Conservation (phyloP, 2,329 filamentous ascomycete species). For the Penicillium sp. region DNA sequence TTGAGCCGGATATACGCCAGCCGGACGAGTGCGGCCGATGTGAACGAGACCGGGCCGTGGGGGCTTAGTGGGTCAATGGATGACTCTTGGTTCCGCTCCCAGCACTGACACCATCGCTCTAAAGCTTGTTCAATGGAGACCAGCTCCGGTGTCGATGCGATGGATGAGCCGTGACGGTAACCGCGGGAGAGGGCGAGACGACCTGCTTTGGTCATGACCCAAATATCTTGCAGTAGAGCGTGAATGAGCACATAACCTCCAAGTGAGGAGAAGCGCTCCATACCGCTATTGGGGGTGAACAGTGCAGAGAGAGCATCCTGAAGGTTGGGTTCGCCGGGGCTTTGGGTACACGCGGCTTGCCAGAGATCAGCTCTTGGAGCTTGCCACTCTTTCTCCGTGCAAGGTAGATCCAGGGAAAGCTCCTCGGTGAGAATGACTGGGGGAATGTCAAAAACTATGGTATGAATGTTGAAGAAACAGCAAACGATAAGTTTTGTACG, state of each 20-base stretch:
- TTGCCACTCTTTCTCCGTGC: constrained; percentile 37
- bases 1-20: constrained; percentile 38
- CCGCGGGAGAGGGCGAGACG: constrained; percentile 27
- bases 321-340: constrained; percentile 28
- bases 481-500: constrained; percentile 36
- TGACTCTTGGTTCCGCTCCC: constrained; percentile 39
- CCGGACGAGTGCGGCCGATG: constrained; percentile 35
- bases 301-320: constrained; percentile 31
- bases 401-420: constrained; percentile 33
- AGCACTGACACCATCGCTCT: constrained; percentile 39
- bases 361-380: constrained; percentile 26
- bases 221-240: constrained; percentile 36
- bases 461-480: constrained; percentile 40
- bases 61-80: constrained; percentile 38
- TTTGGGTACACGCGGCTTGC: constrained; percentile 27
- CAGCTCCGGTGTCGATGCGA: constrained; percentile 28
- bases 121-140: constrained; percentile 33
- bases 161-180: constrained; percentile 17
- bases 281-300: constrained; percentile 23
- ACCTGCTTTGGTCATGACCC: constrained; percentile 36
- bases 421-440: constrained; percentile 36
- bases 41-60: constrained; percentile 37
- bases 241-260: constrained; percentile 38
- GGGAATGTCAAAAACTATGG: constrained; percentile 38
- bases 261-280: constrained; percentile 34